Conservation (phyloP, 441 rosid species). For the Populus tomentosa region DNA sequence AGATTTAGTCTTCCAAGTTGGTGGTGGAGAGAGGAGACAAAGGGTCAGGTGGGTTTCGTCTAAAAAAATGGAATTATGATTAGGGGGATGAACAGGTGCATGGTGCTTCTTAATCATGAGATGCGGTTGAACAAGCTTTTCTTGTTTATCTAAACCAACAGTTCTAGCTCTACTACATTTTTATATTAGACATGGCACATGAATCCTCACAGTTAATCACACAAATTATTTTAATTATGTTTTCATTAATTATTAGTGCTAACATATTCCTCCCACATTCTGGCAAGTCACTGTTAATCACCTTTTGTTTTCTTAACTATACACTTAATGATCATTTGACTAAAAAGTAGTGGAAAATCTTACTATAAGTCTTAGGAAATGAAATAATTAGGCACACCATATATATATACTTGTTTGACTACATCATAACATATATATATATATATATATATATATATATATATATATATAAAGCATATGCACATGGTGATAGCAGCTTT, state of each 20-base stretch:
- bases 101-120: constrained; percentile 10
- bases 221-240: neutral
- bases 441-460: too few relatives aligned
- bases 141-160: constrained; percentile 10
- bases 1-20: constrained; percentile 17
- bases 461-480: too few relatives aligned
- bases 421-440: neutral
- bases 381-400: neutral
- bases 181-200: constrained; percentile 6
- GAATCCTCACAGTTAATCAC: neutral
- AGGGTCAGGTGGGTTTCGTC: constrained; percentile 10
- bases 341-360: neutral
- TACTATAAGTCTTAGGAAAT: neutral
- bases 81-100: constrained; percentile 24
- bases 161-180: too few relatives aligned
- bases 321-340: neutral
- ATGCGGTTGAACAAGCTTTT: constrained; percentile 2
- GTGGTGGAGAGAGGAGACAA: neutral
- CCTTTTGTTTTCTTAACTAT: neutral
- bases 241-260: neutral
- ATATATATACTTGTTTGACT: constrained; percentile 10
- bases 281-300: constrained; percentile 5
- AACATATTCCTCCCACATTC: constrained; percentile 12
- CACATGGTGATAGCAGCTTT: too few relatives aligned
- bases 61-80: constrained; percentile 10